phyloP scores from a whole-genome alignment of 441 rosid species.

The Biscutella auriculata region DNA sequence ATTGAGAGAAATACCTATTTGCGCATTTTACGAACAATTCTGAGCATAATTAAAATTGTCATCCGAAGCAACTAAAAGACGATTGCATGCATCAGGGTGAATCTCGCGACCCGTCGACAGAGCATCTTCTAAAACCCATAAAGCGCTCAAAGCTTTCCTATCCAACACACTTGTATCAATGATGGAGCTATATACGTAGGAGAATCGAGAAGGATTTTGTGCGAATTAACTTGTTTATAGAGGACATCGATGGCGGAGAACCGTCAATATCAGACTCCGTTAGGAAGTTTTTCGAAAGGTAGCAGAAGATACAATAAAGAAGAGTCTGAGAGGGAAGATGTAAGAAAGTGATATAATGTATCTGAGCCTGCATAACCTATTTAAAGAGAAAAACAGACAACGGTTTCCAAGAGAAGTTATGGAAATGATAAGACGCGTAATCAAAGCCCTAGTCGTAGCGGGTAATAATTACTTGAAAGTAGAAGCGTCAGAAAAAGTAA shows the following conservation, averaged over 20 bases:
- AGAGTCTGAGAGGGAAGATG: too few species aligned
- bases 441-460: too few species aligned
- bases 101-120: slow-evolving; percentile 21
- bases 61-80: slow-evolving; percentile 50
- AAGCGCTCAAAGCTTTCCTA: slow-evolving; percentile 40
- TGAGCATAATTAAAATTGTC: slow-evolving; percentile 37
- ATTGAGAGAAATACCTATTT: slow-evolving; percentile 32
- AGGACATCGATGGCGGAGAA: slow-evolving; percentile 41
- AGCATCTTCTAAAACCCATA: slow-evolving; percentile 46
- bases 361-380: too few species aligned
- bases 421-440: too few species aligned
- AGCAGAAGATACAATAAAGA: too few species aligned
- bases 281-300: too few species aligned
- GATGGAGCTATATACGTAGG: slow-evolving; percentile 36
- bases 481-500: too few species aligned
- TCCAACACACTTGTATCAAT: slow-evolving; percentile 37
- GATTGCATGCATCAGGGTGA: slow-evolving; percentile 48
- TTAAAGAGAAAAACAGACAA: too few species aligned
- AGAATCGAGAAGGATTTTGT: slow-evolving; percentile 39
- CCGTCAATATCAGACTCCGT: too few species aligned
- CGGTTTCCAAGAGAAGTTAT: too few species aligned
- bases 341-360: too few species aligned
- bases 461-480: too few species aligned
- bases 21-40: slow-evolving; percentile 61
- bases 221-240: slow-evolving; percentile 43